phyloP scores from a whole-genome alignment of 2,329 filamentous ascomycete species.

The Apiospora pterosperma region DNA sequence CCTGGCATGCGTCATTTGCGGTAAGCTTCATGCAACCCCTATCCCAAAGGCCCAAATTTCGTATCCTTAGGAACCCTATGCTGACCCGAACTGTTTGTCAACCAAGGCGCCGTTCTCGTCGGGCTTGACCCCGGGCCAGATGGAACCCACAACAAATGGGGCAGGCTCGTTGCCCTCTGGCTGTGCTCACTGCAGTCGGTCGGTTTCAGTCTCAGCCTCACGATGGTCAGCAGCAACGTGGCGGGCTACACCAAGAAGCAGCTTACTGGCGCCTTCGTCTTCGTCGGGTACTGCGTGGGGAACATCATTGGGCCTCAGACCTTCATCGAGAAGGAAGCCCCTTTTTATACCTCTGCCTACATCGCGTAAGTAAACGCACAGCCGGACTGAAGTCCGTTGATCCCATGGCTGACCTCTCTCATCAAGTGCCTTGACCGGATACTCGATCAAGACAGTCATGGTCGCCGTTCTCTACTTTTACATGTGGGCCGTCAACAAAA shows the following conservation, averaged over 20 bases:
- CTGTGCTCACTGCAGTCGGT: constrained; percentile 34
- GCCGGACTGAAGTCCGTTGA: background rate
- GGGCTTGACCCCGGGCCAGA: constrained; percentile 37
- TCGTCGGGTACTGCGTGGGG: constrained; percentile 28
- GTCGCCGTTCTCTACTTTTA: constrained; percentile 25
- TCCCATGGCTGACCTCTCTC: background rate
- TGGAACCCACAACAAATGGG: constrained; percentile 49
- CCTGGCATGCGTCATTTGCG: constrained; percentile 50
- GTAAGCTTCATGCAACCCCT: constrained; percentile 8
- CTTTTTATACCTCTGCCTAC: constrained; percentile 19
- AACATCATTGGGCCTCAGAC: constrained; percentile 31
- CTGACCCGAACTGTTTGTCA: background rate
- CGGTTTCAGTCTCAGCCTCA: constrained; percentile 28
- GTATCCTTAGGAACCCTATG: too few species aligned
- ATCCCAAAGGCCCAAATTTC: too few species aligned
- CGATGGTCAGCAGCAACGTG: constrained; percentile 29
- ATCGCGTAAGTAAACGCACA: background rate
- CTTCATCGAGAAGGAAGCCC: constrained; percentile 20
- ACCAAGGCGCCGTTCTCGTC: constrained; percentile 42
- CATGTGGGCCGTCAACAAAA: constrained; percentile 25
- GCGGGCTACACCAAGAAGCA: constrained; percentile 31
- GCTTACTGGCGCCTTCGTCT: constrained; percentile 24
- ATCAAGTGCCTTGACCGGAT: constrained; percentile 24
- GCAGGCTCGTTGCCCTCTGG: constrained; percentile 53
- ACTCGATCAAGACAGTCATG: constrained; percentile 22